These are phyloP conservation scores for Termitomyces bulborhizus DNA, from an alignment of 768 basidiomycete species.

Conservation along the genomic window DNA sequence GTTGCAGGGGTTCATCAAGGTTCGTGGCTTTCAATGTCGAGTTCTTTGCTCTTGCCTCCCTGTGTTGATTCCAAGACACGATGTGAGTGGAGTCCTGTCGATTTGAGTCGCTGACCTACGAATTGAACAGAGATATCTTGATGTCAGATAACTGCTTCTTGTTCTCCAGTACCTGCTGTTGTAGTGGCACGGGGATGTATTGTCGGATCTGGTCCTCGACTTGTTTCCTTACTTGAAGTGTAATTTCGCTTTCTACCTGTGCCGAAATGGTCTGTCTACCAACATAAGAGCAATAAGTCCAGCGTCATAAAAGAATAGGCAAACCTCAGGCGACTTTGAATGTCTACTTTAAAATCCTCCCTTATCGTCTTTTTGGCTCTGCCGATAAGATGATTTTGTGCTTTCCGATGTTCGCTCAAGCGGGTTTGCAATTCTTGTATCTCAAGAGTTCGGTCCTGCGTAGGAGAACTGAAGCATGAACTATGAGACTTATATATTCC, in stretches of 20 bases:
- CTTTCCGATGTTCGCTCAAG: constrained; percentile 13
- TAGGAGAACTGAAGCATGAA: not conserved
- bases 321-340: constrained; percentile 26
- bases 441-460: constrained; percentile 10
- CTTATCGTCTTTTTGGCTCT: constrained; percentile 21
- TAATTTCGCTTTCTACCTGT: constrained; percentile 34
- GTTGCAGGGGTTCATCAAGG: constrained; percentile 37
- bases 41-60: constrained; percentile 45
- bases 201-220: constrained; percentile 43
- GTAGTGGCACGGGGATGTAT: constrained; percentile 41
- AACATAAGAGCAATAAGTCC: not conserved
- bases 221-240: constrained; percentile 35
- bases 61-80: constrained; percentile 13
- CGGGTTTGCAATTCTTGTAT: constrained; percentile 15
- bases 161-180: constrained; percentile 37
- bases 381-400: constrained; percentile 16
- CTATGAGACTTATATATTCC: not conserved
- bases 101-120: constrained; percentile 32
- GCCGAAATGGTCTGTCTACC: constrained; percentile 23
- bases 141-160: constrained; percentile 37
- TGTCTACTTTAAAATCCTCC: constrained; percentile 16
- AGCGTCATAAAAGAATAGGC: constrained; percentile 3
- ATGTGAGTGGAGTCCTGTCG: not conserved
- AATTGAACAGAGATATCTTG: constrained; percentile 41
- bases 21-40: constrained; percentile 31